Evolutionary conservation across 202 grass and related monocot species (phyloP), one percentile per base, ranked within the genome.

Genomic region (Schoenoplectus tabernaemontani): DNA sequence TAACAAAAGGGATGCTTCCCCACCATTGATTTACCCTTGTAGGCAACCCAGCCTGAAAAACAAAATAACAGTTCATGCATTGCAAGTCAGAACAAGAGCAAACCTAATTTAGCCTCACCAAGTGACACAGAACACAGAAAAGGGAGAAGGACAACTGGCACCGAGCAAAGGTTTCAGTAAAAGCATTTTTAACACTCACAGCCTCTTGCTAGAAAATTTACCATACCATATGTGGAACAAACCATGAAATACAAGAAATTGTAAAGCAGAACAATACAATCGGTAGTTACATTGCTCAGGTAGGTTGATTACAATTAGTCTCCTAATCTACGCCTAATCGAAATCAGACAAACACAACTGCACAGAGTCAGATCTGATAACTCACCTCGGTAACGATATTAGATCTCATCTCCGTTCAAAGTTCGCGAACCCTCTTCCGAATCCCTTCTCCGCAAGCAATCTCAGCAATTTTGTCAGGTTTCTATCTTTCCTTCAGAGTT

Each of bases 381-480:
- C 86, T 69, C 64, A 98, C 96, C 96, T 98, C 96, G 5, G 96
- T 92, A 70, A 98, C 80, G 81, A 95, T 83, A 85, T 95, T 98
- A 46, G 91, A 84, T 51, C 96, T 85, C 96, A 98, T 98, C 88
- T 90, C 86, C 67, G 57, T 78, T 9, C 26, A 53, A 53, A 22
- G 17, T 26, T 34, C 44, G 16, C 22, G 34, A 48, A 19, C 36
- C 16, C 23, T n/a, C 34, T 26, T 13, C 30, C 19, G 43, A n/a
- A 24, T 64, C 12, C 38, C 30, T 28, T 73, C 39, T 26, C 17
- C 57, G 3, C 2, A 32, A 51, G 2, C 2, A 32, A 26, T 67
- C 64, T 12, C 42, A 56, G 20, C 47, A 76, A 19, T 61, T 32
- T 57, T 6, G 72, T 57, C 38, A 71, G 15, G 42, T 64, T 36